Evolutionary conservation across 345 rosid species (phyloP), one percentile per base, ranked within the genome.

Genomic region (Brassica rapa): DNA sequence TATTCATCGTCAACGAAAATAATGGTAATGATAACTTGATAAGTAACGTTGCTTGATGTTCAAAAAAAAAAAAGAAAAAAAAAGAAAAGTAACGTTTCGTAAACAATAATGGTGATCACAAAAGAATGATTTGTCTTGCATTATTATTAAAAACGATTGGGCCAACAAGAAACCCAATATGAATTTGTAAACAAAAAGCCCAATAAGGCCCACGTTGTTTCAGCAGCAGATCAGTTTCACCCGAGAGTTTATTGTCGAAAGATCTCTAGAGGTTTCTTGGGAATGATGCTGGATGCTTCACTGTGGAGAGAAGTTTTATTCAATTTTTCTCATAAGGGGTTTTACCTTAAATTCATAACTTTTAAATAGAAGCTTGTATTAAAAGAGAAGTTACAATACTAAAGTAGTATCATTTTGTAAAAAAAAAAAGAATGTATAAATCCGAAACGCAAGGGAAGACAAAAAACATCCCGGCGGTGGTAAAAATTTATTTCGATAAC

Each of bases 141-240:
- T 2, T 25, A 25, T 25, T 25, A 25, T 25, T 25, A 25, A 25
- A 25, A 25, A 25, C 27, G 27, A 25, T 25, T 25, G 65, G 37
- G 19, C 65, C 35, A 61, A 61, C 27, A 11, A 27, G 16, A 61
- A 61, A 61, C 66, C 66, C 66, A 62, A 62, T 5, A 29, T 0
- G 5, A 62, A 29, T 14, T 62, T 1, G 35, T 61, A 12, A 11
- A 61, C 0, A 62, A 14, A 61, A 51, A 6, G 39, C 66, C 39
- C 39, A 62, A n/a, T 62, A 62, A 29, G 66, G 23, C 65, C 66
- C 39, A 62, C 56, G 56, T n/a, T n/a, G 7, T 51, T 15, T 51
- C 56, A 15, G 56, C 15, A 46, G 14, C 62, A 9, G 49, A 21
- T 56, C 62, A 21, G 27, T 8, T 56, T 57, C 15, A 27, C 63